These are phyloP conservation scores for Stevia rebaudiana DNA, from an alignment of 140 eudicot genomes.

Conservation along the genomic window DNA sequence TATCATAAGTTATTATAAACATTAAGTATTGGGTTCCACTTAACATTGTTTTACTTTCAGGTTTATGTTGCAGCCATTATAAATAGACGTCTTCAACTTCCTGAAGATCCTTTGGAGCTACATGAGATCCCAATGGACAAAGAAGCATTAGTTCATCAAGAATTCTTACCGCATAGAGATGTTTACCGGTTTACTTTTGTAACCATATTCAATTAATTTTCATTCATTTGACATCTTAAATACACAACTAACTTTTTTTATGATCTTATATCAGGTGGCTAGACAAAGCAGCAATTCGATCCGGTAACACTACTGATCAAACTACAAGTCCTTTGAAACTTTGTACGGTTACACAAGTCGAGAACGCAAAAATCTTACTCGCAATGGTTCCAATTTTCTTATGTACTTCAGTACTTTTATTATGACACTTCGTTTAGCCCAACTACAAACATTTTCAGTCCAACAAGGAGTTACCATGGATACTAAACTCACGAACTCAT, in stretches of 20 bases:
- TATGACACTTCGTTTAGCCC: constrained; percentile 72
- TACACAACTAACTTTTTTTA: not conserved
- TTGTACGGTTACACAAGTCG: constrained; percentile 82
- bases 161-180: constrained; percentile 55
- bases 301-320: not conserved
- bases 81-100: constrained; percentile 48
- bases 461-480: constrained; percentile 83
- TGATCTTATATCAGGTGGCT: constrained; percentile 39
- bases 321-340: constrained; percentile 58
- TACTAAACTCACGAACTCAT: constrained; percentile 40
- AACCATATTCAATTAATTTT: not conserved
- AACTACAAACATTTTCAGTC: constrained; percentile 68
- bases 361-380: constrained; percentile 61
- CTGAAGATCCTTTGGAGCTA: constrained; percentile 41
- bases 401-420: constrained; percentile 49
- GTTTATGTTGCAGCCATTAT: constrained; percentile 55
- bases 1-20: too few relatives aligned
- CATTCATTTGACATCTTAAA: not conserved
- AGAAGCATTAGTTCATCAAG: constrained; percentile 38
- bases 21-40: too few relatives aligned
- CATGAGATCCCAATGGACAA: constrained; percentile 45
- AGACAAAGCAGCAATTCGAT: constrained; percentile 66
- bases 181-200: constrained; percentile 40
- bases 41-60: too few relatives aligned
- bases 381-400: constrained; percentile 57